Conservation (phyloP, 345 rosid species). For the Populus deltoides region DNA sequence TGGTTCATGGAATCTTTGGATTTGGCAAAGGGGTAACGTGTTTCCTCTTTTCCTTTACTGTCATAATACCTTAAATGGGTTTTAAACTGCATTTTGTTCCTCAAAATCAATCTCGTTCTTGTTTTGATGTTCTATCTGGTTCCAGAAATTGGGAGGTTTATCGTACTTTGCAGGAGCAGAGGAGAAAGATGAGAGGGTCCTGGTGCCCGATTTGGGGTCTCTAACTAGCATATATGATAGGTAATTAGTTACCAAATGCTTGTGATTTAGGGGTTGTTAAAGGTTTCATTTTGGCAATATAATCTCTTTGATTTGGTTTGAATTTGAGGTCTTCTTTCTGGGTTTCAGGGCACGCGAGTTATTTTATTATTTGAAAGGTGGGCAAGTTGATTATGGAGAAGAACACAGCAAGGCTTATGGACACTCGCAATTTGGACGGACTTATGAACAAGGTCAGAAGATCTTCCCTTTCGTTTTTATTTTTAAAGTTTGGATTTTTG, state of each 20-base stretch:
- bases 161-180: slow-evolving; percentile 99
- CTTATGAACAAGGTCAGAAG: slow-evolving; percentile 64
- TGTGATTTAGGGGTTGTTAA: not conserved
- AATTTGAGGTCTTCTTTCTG: not conserved
- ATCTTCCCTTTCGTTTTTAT: not conserved
- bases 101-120: not conserved
- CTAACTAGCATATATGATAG: slow-evolving; percentile 87
- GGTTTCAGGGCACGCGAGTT: slow-evolving; percentile 85
- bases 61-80: not conserved
- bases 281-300: not conserved
- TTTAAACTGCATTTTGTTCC: not conserved
- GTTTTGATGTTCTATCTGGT: slow-evolving; percentile 18
- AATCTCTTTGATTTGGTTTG: not conserved
- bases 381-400: slow-evolving; percentile 87
- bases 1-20: slow-evolving; percentile 97
- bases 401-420: slow-evolving; percentile 89
- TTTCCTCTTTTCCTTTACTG: not conserved
- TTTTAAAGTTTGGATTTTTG: not conserved
- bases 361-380: slow-evolving; percentile 94
- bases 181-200: slow-evolving; percentile 90
- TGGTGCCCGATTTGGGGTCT: slow-evolving; percentile 98
- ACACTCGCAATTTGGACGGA: slow-evolving; percentile 84
- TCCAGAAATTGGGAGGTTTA: slow-evolving; percentile 77
- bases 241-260: slow-evolving; percentile 29
- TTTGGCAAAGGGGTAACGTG: slow-evolving; percentile 89